Percentiles rank a stretch among this genome's conserved stretches.
These are phyloP conservation scores for Yamadazyma sp. DNA, from an alignment of 1,139 yeast genomes.

Conservation along the genomic window DNA sequence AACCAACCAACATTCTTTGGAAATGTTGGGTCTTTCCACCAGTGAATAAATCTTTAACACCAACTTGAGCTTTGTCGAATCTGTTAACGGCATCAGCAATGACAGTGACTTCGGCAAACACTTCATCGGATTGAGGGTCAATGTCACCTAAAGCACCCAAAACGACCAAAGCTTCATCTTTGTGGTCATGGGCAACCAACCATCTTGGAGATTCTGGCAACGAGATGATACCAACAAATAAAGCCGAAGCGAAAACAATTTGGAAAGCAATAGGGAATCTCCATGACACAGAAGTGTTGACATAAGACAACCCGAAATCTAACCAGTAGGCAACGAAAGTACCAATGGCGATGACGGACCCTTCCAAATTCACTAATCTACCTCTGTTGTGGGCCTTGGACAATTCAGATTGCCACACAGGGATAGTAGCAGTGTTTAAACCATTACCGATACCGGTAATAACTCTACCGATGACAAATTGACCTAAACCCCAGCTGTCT, in stretches of 20 bases:
- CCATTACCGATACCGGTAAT: constrained; percentile 46
- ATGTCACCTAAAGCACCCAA: constrained; percentile 39
- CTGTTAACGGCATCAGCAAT: constrained; percentile 41
- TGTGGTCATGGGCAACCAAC: constrained; percentile 50
- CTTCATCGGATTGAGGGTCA: constrained; percentile 40
- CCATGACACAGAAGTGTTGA: constrained; percentile 34
- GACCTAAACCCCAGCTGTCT: constrained; percentile 52
- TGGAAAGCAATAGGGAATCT: constrained; percentile 28
- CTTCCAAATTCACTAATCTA: constrained; percentile 64
- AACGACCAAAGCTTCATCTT: constrained; percentile 45
- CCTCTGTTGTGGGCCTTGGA: constrained; percentile 39
- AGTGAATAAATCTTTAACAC: constrained; percentile 49
- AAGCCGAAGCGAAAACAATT: constrained; percentile 20
- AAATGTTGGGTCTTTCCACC: constrained; percentile 58
- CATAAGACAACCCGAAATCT: constrained; percentile 67
- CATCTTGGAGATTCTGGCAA: constrained; percentile 30
- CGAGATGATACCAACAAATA: constrained; percentile 17
- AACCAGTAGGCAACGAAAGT: constrained; percentile 27
- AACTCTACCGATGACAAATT: constrained; percentile 48
- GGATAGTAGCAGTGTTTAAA: constrained; percentile 36
- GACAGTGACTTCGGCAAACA: constrained; percentile 40
- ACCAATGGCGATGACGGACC: constrained; percentile 60
- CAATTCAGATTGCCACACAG: constrained; percentile 41
- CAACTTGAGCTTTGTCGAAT: constrained; percentile 36
- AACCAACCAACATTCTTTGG: constrained; percentile 55